phyloP scores from a whole-genome alignment of 495 filamentous ascomycete species.

The Trichocladium uniseriatum region DNA sequence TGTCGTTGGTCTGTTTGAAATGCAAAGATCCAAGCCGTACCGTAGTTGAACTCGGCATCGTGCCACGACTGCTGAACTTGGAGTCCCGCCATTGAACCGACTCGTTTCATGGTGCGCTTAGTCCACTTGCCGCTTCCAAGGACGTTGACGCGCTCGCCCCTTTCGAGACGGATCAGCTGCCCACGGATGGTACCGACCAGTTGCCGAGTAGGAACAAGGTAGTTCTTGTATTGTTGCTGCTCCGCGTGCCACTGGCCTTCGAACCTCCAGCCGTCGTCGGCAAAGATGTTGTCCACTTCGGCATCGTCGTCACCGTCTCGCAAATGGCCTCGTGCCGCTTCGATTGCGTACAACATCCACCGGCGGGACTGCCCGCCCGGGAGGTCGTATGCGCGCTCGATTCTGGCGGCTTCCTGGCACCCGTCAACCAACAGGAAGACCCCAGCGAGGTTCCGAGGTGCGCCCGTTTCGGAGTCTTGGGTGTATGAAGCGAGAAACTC shows the following conservation, averaged over 20 bases:
- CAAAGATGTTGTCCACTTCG: slow-evolving; percentile 1
- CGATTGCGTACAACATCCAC: slow-evolving; percentile 8
- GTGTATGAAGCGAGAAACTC: neutral
- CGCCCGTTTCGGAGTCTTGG: neutral
- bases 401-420: slow-evolving; percentile 1
- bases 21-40: neutral
- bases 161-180: neutral
- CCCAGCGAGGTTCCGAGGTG: slow-evolving; percentile 6
- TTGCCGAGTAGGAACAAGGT: neutral
- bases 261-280: slow-evolving; percentile 7
- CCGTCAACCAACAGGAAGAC: slow-evolving; percentile 10
- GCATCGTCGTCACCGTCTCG: neutral
- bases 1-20: neutral
- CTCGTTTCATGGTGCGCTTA: neutral
- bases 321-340: slow-evolving; percentile 4
- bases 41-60: slow-evolving; percentile 6
- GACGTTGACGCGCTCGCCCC: slow-evolving; percentile 4
- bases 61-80: slow-evolving; percentile 1
- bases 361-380: slow-evolving; percentile 1
- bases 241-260: slow-evolving; percentile 6
- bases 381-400: slow-evolving; percentile 7
- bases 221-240: slow-evolving; percentile 7
- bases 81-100: slow-evolving; percentile 2
- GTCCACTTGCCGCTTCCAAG: slow-evolving; percentile 14
- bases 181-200: neutral